Percentiles rank a stretch among this genome's conserved stretches.
Evolutionary conservation across 2,329 filamentous ascomycete species (phyloP).

Genomic region (Fusarium musae): DNA sequence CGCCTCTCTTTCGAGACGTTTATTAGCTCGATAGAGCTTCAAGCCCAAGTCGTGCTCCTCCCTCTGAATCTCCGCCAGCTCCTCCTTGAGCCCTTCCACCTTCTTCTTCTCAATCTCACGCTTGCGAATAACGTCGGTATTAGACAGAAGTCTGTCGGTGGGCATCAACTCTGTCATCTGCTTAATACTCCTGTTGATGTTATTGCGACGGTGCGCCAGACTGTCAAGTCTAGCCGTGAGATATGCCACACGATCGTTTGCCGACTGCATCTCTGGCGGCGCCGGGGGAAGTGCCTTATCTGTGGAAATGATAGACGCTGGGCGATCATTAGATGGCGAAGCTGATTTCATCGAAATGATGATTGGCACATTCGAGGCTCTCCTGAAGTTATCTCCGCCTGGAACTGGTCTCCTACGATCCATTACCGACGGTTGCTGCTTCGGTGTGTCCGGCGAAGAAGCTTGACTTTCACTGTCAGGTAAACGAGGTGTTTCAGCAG

Average conservation of each 20-base stretch:
- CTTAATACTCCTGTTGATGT: slow-evolving; percentile 77
- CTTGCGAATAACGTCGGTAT: slow-evolving; percentile 69
- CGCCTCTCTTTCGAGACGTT: slow-evolving; percentile 75
- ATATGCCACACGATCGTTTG: slow-evolving; percentile 72
- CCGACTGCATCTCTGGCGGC: slow-evolving; percentile 66
- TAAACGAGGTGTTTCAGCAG: slow-evolving; percentile 48
- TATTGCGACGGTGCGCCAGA: slow-evolving; percentile 74
- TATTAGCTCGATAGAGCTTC: slow-evolving; percentile 78
- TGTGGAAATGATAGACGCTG: slow-evolving; percentile 51
- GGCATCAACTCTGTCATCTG: slow-evolving; percentile 85
- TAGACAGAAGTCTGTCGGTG: slow-evolving; percentile 73
- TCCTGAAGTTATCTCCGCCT: slow-evolving; percentile 37
- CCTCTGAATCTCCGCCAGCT: slow-evolving; percentile 77
- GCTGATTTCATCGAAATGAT: slow-evolving; percentile 46
- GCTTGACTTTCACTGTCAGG: slow-evolving; percentile 41
- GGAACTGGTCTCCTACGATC: slow-evolving; percentile 48
- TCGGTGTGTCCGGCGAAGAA: slow-evolving; percentile 40
- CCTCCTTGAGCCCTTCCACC: slow-evolving; percentile 71
- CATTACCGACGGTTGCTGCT: slow-evolving; percentile 44
- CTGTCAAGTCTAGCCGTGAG: slow-evolving; percentile 74
- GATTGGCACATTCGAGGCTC: slow-evolving; percentile 41
- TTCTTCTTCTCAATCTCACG: slow-evolving; percentile 70
- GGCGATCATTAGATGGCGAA: slow-evolving; percentile 36
- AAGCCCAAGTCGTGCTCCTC: slow-evolving; percentile 84
- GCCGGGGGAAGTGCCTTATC: slow-evolving; percentile 71